phyloP scores from a whole-genome alignment of 306 rosid species.

The Glycine tomentella region DNA sequence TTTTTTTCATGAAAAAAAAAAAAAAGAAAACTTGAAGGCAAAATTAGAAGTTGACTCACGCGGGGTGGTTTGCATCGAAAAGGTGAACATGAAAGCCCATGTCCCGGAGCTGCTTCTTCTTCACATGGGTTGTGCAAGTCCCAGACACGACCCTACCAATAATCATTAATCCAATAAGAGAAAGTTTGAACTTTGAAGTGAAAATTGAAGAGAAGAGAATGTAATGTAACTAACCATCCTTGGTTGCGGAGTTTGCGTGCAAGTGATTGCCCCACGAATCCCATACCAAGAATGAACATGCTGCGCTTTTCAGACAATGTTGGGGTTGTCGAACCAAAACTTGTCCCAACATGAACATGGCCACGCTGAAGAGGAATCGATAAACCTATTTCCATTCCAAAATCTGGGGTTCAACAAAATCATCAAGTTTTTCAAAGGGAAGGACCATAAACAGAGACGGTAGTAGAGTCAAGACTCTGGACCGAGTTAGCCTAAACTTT shows the following conservation, averaged over 20 bases:
- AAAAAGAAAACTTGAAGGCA: neutral
- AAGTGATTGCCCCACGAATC: constrained; percentile 74
- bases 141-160: constrained; percentile 67
- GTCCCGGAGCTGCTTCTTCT: constrained; percentile 75
- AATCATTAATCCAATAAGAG: constrained; percentile 3
- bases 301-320: constrained; percentile 53
- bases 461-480: too few relatives aligned
- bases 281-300: constrained; percentile 77
- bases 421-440: too few relatives aligned
- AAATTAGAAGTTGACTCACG: constrained; percentile 54
- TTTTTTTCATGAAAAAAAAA: neutral
- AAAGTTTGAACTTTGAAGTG: neutral
- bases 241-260: constrained; percentile 68
- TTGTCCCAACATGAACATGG: constrained; percentile 38
- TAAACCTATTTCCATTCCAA: constrained; percentile 46
- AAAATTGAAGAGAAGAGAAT: neutral
- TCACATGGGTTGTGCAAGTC: constrained; percentile 65
- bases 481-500: too few relatives aligned
- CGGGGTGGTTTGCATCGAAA: constrained; percentile 77
- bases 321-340: constrained; percentile 26
- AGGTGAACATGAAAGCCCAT: constrained; percentile 70
- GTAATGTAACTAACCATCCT: constrained; percentile 63
- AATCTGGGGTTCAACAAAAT: too few relatives aligned
- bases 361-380: constrained; percentile 28
- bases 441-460: too few relatives aligned